Conservation (phyloP, 768 basidiomycete species). For the Suillus bovinus region DNA sequence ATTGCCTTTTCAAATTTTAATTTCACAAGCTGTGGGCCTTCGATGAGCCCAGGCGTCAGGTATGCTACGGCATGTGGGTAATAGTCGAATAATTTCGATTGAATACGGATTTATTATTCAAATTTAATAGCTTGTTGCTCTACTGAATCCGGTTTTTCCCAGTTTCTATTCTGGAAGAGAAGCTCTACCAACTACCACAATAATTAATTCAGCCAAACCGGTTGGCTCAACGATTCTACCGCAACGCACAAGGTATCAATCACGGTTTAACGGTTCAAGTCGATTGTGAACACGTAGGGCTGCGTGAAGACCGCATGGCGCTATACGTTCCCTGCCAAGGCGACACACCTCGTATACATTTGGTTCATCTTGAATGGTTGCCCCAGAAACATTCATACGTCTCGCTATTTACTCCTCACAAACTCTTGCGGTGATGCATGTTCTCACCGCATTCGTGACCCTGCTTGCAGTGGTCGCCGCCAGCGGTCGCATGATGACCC, state of each 20-base stretch:
- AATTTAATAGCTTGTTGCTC: not conserved
- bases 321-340: not conserved
- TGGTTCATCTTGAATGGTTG: not conserved
- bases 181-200: not conserved
- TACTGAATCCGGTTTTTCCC: no score
- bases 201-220: not conserved
- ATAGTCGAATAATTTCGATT: no score
- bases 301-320: no score
- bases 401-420: not conserved
- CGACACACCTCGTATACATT: not conserved
- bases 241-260: not conserved
- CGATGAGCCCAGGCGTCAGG: no score
- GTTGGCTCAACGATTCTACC: not conserved
- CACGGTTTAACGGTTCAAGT: no score
- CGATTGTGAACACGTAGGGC: no score
- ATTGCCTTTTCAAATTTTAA: no score
- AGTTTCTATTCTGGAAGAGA: no score
- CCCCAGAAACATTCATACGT: not conserved
- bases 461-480: no score
- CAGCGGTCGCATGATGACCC: slow-evolving; percentile 21
- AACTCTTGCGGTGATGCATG: not conserved
- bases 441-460: not conserved
- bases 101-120: not conserved
- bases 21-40: no score
- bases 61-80: no score